Evolutionary conservation across 306 rosid genomes (phyloP).

Genomic region (Lupinus albus): DNA sequence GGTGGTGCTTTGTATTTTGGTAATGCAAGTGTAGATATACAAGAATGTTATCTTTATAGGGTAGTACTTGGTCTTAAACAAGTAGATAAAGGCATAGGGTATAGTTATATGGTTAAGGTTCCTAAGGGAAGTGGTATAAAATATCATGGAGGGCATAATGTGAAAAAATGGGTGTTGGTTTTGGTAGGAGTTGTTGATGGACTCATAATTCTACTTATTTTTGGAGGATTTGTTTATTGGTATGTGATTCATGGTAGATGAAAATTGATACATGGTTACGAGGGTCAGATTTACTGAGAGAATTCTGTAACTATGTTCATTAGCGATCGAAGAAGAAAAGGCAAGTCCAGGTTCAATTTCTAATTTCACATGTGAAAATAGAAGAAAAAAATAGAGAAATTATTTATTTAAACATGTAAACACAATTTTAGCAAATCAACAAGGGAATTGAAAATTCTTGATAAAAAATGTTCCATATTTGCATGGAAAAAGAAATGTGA

Average conservation of each 20-base stretch:
- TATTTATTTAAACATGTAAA: slow-evolving; percentile 35
- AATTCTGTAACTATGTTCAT: slow-evolving; percentile 14
- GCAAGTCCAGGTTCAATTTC: slow-evolving; percentile 35
- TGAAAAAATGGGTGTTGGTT: slow-evolving; percentile 76
- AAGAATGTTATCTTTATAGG: slow-evolving; percentile 61
- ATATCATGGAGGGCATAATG: slow-evolving; percentile 41
- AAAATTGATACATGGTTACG: too few relatives aligned
- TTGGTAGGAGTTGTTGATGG: slow-evolving; percentile 81
- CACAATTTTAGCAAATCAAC: slow-evolving; percentile 47
- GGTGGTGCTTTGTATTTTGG: slow-evolving; percentile 56
- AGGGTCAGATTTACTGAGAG: too few relatives aligned
- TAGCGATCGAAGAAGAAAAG: slow-evolving; percentile 28
- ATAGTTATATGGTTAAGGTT: slow-evolving; percentile 73
- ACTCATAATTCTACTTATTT: slow-evolving; percentile 61
- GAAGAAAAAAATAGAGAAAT: slow-evolving; percentile 10
- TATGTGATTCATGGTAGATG: too few relatives aligned
- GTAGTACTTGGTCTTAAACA: slow-evolving; percentile 73
- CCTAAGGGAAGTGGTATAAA: slow-evolving; percentile 54
- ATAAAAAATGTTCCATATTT: slow-evolving; percentile 30
- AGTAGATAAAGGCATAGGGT: slow-evolving; percentile 53
- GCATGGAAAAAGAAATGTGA: too few relatives aligned
- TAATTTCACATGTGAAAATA: slow-evolving; percentile 33
- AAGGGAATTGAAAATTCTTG: slow-evolving; percentile 33
- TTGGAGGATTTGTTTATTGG: slow-evolving; percentile 67
- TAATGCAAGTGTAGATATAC: background rate